Evolutionary conservation across 306 rosid species (phyloP).

Genomic region (Abrus precatorius): DNA sequence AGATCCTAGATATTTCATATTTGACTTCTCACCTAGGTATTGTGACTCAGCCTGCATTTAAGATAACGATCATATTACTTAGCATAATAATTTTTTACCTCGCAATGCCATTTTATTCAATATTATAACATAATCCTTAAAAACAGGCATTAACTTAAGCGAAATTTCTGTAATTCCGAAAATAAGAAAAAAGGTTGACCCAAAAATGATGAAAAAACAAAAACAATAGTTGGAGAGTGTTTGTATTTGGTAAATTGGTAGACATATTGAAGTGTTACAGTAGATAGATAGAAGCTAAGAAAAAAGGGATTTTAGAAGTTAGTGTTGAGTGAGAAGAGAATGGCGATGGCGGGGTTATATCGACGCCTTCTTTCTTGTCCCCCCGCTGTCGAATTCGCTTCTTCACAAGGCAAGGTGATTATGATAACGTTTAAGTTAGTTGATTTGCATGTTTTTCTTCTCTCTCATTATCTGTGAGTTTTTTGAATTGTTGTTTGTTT

Average conservation of each 20-base stretch:
- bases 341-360: constrained; percentile 94
- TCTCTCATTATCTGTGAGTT: background rate
- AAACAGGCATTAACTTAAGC: too few species aligned
- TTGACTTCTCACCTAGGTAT: too few species aligned
- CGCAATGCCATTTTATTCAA: too few species aligned
- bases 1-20: too few species aligned
- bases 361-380: constrained; percentile 88
- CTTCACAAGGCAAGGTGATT: constrained; percentile 79
- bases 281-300: too few species aligned
- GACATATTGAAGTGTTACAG: too few species aligned
- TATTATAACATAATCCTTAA: too few species aligned
- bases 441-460: background rate
- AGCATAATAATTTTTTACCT: too few species aligned
- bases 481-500: background rate
- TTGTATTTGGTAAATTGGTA: too few species aligned
- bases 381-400: constrained; percentile 89
- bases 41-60: too few species aligned
- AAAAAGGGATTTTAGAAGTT: background rate
- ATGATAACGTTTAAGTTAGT: background rate
- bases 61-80: too few species aligned
- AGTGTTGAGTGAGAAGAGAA: background rate
- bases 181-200: background rate
- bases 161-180: background rate
- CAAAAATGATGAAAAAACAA: background rate
- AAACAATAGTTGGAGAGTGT: too few species aligned